Conservation (phyloP, 2,329 filamentous ascomycete genomes). For the Aureobasidium leucospermi region DNA sequence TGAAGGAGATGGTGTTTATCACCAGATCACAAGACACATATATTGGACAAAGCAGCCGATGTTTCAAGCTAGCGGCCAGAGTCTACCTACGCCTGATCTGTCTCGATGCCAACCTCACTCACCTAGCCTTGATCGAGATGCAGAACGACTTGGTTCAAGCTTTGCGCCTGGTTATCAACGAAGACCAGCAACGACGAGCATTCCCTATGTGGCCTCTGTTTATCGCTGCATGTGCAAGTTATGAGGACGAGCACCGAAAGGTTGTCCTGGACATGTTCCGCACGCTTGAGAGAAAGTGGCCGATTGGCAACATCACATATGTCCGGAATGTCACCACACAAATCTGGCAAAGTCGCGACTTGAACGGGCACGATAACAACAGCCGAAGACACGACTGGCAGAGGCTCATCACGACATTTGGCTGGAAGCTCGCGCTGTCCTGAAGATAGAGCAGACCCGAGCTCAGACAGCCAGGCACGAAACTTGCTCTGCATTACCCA, state of each 20-base stretch:
- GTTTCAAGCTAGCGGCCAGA: not conserved
- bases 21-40: not conserved
- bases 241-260: not conserved
- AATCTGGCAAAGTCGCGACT: not conserved
- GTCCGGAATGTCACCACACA: not conserved
- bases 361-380: not conserved
- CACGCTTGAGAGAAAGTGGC: not conserved
- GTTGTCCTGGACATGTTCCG: not conserved
- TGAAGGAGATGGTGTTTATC: not conserved
- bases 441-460: not conserved
- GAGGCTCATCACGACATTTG: not conserved
- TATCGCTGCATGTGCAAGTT: constrained; percentile 1
- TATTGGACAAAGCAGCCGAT: not conserved
- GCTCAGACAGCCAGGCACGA: no score
- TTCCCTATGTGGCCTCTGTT: constrained; percentile 7
- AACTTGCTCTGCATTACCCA: not conserved
- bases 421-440: constrained; percentile 2
- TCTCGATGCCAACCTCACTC: not conserved
- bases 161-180: not conserved
- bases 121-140: not conserved
- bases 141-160: not conserved
- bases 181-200: not conserved
- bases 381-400: constrained; percentile 1
- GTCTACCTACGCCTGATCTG: not conserved
- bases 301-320: not conserved